These are phyloP conservation scores for Nicotiana knightiana DNA, from an alignment of 257 asterid genomes.

Conservation along the genomic window DNA sequence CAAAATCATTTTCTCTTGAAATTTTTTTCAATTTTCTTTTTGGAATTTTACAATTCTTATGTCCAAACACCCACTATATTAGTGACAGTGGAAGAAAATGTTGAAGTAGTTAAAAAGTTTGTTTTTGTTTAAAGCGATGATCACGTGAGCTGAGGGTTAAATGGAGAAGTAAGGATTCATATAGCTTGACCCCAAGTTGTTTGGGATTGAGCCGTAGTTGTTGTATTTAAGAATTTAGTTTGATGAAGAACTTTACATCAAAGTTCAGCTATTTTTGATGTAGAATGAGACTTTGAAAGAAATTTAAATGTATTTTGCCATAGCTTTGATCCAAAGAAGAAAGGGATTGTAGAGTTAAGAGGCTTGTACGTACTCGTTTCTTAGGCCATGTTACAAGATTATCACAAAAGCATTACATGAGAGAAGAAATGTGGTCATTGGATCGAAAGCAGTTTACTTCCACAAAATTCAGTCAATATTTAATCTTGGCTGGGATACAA, in stretches of 20 bases:
- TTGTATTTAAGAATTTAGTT: background rate
- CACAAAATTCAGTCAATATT: no score
- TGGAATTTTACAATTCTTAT: no score
- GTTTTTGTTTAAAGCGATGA: no score
- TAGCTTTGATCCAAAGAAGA: background rate
- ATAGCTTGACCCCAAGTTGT: no score
- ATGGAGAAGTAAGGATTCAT: no score
- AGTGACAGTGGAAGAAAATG: background rate
- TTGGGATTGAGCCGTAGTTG: no score
- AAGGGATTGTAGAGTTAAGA: background rate
- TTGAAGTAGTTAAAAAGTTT: background rate
- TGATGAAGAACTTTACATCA: background rate
- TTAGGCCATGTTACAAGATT: background rate
- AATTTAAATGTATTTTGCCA: background rate
- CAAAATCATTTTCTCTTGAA: no score
- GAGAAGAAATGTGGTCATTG: background rate
- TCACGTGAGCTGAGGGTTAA: no score
- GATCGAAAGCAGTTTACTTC: no score
- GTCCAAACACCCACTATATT: background rate
- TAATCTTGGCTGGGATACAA: no score
- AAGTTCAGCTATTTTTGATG: background rate
- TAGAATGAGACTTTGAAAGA: background rate
- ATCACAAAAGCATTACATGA: background rate
- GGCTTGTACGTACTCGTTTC: background rate
- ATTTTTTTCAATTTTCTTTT: no score